Evolutionary conservation across 805 yeast species (phyloP).

Genomic region (Candida argentea): DNA sequence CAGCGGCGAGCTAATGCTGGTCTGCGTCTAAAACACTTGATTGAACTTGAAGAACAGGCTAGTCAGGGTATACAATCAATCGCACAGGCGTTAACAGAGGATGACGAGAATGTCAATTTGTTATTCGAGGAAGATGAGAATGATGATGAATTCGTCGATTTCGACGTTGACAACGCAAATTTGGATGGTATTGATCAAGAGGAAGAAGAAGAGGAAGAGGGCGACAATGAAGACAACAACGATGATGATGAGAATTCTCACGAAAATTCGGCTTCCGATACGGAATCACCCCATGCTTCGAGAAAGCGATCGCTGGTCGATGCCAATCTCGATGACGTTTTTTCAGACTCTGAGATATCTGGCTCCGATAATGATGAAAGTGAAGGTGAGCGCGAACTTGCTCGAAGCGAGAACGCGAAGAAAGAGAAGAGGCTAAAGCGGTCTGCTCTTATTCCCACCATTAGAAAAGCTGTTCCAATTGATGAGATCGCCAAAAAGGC

Average conservation of each 20-base stretch:
- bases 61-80: slow-evolving; percentile 12
- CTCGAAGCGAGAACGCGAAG: slow-evolving; percentile 30
- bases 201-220: slow-evolving; percentile 24
- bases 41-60: slow-evolving; percentile 59
- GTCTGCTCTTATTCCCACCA: slow-evolving; percentile 18
- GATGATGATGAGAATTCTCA: slow-evolving; percentile 25
- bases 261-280: slow-evolving; percentile 12
- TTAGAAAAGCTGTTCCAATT: slow-evolving; percentile 17
- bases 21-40: slow-evolving; percentile 59
- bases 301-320: slow-evolving; percentile 9
- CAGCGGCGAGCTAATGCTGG: slow-evolving; percentile 85
- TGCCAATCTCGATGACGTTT: slow-evolving; percentile 33
- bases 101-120: slow-evolving; percentile 66
- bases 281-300: slow-evolving; percentile 8
- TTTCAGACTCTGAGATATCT: slow-evolving; percentile 45
- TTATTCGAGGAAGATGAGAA: slow-evolving; percentile 49
- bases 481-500: slow-evolving; percentile 17
- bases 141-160: slow-evolving; percentile 17
- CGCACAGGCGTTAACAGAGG: slow-evolving; percentile 36
- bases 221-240: slow-evolving; percentile 39
- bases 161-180: slow-evolving; percentile 8
- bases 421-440: slow-evolving; percentile 16
- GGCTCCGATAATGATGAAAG: slow-evolving; percentile 50
- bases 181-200: slow-evolving; percentile 25
- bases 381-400: slow-evolving; percentile 58